Evolutionary conservation across 1,139 yeast genomes (phyloP).

Genomic region (Lodderomyces jiufengensis): DNA sequence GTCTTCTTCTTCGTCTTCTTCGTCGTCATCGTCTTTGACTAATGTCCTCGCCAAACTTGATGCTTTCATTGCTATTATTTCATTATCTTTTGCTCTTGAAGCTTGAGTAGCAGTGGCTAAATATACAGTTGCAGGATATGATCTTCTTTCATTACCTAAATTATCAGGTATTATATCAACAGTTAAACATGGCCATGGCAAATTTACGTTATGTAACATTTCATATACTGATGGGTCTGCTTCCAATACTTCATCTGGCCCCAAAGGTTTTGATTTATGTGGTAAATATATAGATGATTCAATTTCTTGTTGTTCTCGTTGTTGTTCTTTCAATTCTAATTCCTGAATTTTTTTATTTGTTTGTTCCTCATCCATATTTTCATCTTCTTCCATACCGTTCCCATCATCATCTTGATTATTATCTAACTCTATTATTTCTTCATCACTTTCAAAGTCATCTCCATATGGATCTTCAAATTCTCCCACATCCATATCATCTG

Average conservation of each 20-base stretch:
- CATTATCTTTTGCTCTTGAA: slow-evolving; percentile 79
- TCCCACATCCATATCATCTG: slow-evolving; percentile 63
- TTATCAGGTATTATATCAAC: slow-evolving; percentile 84
- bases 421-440: slow-evolving; percentile 77
- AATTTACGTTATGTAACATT: slow-evolving; percentile 89
- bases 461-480: slow-evolving; percentile 94
- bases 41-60: slow-evolving; percentile 81
- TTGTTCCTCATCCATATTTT: slow-evolving; percentile 37
- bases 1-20: slow-evolving; percentile 63
- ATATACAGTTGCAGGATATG: slow-evolving; percentile 83
- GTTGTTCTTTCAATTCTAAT: slow-evolving; percentile 36
- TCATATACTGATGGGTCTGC: slow-evolving; percentile 96
- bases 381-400: slow-evolving; percentile 35
- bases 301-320: slow-evolving; percentile 25
- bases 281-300: slow-evolving; percentile 66
- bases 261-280: slow-evolving; percentile 82
- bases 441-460: slow-evolving; percentile 93
- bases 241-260: slow-evolving; percentile 93
- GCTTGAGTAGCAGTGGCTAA: slow-evolving; percentile 96
- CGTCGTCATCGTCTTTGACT: slow-evolving; percentile 73
- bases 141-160: slow-evolving; percentile 83
- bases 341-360: slow-evolving; percentile 21
- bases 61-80: slow-evolving; percentile 77
- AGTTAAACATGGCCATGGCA: slow-evolving; percentile 97
- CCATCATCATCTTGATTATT: slow-evolving; percentile 56